Percentiles rank a stretch among this genome's conserved stretches.
Evolutionary conservation across 176 grass and related monocot species (phyloP).

Genomic region (Oryza meridionalis): DNA sequence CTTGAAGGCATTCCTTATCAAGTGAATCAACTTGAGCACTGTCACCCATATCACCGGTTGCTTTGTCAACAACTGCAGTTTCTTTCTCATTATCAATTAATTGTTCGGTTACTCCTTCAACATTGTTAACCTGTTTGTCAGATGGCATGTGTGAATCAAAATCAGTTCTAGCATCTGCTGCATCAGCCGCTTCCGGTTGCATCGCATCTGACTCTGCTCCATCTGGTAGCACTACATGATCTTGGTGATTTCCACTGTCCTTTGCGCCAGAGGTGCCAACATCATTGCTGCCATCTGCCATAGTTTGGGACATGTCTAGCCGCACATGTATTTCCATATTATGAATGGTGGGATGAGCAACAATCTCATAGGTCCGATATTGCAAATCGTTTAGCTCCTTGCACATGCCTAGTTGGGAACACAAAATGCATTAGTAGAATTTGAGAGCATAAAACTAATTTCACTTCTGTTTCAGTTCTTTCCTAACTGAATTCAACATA

Average conservation of each 20-base stretch:
- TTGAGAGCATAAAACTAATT: not conserved
- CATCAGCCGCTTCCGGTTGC: conserved; percentile 22
- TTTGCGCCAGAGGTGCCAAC: conserved; percentile 38
- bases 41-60: conserved; percentile 24
- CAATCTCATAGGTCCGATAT: conserved; percentile 48
- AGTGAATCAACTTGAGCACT: conserved; percentile 37
- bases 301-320: conserved; percentile 35
- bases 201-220: conserved; percentile 23
- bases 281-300: conserved; percentile 27
- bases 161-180: conserved; percentile 7
- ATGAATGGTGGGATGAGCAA: conserved; percentile 30
- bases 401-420: conserved; percentile 59
- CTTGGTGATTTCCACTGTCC: conserved; percentile 33
- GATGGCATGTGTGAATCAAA: conserved; percentile 37
- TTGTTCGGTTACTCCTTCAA: conserved; percentile 36
- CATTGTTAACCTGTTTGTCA: conserved; percentile 37
- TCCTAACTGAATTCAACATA: not conserved
- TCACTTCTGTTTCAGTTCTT: conserved; percentile 22
- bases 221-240: conserved; percentile 32
- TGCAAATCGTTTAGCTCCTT: conserved; percentile 65
- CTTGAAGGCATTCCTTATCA: conserved; percentile 41
- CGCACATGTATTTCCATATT: conserved; percentile 35
- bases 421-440: conserved; percentile 24
- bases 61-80: conserved; percentile 30
- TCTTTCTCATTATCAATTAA: conserved; percentile 32